A percentile compares a stretch with the other conserved stretches of the same genome.
phyloP scores from a whole-genome alignment of 768 basidiomycete genomes.

The Thelephora aurantiotincta region DNA sequence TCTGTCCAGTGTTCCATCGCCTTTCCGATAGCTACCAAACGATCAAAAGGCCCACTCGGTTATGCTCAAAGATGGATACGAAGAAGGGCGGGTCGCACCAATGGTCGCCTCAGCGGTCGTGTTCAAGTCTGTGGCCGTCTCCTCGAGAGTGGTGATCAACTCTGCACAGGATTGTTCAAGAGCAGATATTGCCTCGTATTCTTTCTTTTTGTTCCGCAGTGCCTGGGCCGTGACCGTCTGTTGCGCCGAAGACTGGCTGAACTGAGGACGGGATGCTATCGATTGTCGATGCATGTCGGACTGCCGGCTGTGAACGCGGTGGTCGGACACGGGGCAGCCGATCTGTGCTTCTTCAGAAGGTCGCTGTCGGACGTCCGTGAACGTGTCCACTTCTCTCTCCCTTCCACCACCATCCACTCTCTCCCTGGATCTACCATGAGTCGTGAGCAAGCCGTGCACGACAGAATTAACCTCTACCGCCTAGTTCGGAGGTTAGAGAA shows the following conservation, averaged over 20 bases:
- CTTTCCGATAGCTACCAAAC: not conserved
- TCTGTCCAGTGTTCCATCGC: not conserved
- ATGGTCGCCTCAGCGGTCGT: not conserved
- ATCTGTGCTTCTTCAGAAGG: too few species aligned
- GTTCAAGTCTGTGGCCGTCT: not conserved
- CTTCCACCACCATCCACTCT: too few species aligned
- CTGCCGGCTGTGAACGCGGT: too few species aligned
- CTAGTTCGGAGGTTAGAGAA: conserved; percentile 50
- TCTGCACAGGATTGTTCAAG: not conserved
- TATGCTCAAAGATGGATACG: not conserved
- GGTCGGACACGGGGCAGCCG: too few species aligned
- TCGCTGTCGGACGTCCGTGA: too few species aligned
- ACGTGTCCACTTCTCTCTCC: not conserved
- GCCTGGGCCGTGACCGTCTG: not conserved
- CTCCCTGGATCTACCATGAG: not conserved
- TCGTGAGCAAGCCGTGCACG: conserved; percentile 25
- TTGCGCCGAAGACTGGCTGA: not conserved
- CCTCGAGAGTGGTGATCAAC: not conserved
- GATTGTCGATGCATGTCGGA: not conserved
- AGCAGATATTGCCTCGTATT: not conserved
- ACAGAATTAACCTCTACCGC: conserved; percentile 54
- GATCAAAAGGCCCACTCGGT: not conserved
- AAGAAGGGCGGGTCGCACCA: not conserved
- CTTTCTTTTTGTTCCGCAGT: not conserved
- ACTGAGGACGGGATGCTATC: not conserved